Evolutionary conservation across 495 filamentous ascomycete species (phyloP).

Genomic region (Pseudomonodictys pantanalensis): DNA sequence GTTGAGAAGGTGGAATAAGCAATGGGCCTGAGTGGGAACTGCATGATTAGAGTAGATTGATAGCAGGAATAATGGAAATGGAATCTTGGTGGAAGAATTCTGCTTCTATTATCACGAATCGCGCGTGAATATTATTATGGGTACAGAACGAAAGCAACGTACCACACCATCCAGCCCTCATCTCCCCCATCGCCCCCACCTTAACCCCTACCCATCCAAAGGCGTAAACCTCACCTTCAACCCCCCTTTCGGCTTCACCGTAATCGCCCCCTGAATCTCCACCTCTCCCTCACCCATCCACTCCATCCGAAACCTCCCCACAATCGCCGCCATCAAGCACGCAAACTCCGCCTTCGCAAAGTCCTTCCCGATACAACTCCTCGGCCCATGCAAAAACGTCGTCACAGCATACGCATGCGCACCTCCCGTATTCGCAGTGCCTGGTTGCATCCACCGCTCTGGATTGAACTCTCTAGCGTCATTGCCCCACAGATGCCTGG

Average conservation of each 20-base stretch:
- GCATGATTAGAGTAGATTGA: too few species aligned
- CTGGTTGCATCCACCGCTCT: conserved; percentile 42
- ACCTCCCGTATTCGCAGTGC: conserved; percentile 42
- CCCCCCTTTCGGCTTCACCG: conserved; percentile 42
- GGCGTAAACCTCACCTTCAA: conserved; percentile 23
- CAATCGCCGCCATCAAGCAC: conserved; percentile 70
- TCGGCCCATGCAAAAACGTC: conserved; percentile 49
- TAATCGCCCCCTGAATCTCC: conserved; percentile 43
- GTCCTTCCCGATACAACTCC: conserved; percentile 52
- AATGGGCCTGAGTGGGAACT: too few species aligned
- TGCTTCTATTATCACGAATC: too few species aligned
- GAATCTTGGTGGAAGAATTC: too few species aligned
- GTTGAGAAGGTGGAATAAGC: too few species aligned
- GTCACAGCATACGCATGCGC: conserved; percentile 43
- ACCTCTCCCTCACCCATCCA: conserved; percentile 35
- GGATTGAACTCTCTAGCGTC: conserved; percentile 46
- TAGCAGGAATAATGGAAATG: too few species aligned
- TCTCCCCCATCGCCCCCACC: too few species aligned
- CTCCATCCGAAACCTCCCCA: conserved; percentile 69
- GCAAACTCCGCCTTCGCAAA: conserved; percentile 87
- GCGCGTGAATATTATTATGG: too few species aligned
- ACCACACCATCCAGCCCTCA: too few species aligned
- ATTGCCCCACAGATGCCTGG: conserved; percentile 40
- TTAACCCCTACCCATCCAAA: too few species aligned
- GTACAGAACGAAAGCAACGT: too few species aligned